phyloP scores from a whole-genome alignment of 169 alveolate species.

The Plasmodium berghei region DNA sequence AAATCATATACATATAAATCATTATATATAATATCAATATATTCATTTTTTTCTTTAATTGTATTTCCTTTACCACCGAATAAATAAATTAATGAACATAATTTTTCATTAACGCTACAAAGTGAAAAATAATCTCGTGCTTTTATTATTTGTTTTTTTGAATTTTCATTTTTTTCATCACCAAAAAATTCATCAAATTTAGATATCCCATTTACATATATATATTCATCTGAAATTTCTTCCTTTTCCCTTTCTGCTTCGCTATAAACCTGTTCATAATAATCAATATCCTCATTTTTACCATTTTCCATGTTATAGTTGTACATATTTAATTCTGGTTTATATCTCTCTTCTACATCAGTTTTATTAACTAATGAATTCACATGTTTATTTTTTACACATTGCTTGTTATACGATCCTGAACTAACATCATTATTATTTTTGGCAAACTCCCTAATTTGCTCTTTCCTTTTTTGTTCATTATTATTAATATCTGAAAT shows the following conservation, averaged over 20 bases:
- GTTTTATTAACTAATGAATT: neutral
- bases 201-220: constrained; percentile 42
- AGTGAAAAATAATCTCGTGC: constrained; percentile 68
- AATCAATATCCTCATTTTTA: neutral
- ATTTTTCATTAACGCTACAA: constrained; percentile 65
- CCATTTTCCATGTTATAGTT: neutral
- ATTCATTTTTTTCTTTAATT: constrained; percentile 45
- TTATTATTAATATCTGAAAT: constrained; percentile 5
- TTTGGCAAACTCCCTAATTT: neutral
- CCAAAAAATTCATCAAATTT: constrained; percentile 42
- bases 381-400: neutral
- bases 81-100: constrained; percentile 52
- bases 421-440: neutral
- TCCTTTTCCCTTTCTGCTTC: neutral
- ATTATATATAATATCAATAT: constrained; percentile 60
- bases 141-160: constrained; percentile 53
- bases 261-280: neutral
- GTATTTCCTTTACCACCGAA: constrained; percentile 78
- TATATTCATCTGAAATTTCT: neutral
- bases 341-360: neutral
- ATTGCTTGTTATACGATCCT: neutral
- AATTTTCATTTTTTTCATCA: constrained; percentile 32
- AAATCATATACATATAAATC: constrained; percentile 75
- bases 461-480: neutral
- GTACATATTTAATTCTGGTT: neutral